Evolutionary conservation across 2,329 filamentous ascomycete species (phyloP).

Genomic region (Cladorrhinum sp.): DNA sequence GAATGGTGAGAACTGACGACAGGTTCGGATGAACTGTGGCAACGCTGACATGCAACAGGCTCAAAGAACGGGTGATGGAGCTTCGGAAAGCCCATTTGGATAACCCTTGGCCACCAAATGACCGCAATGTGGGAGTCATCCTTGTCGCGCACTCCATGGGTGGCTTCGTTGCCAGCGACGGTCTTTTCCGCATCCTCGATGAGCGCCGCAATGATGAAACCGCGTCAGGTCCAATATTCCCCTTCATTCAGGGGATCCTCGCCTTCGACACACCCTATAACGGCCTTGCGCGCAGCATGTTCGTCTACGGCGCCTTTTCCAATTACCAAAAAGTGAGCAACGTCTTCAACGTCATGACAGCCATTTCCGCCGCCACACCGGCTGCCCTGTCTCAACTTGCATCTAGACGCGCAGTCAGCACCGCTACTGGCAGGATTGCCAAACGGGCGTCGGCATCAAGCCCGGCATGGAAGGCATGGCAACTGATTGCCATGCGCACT

Average conservation of each 20-base stretch:
- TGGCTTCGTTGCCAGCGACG: conserved; percentile 81
- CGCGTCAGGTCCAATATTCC: conserved; percentile 59
- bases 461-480: conserved; percentile 53
- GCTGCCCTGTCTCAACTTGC: conserved; percentile 42
- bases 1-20: conserved; percentile 39
- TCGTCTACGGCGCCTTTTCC: conserved; percentile 58
- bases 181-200: conserved; percentile 68
- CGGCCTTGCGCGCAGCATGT: conserved; percentile 58
- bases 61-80: conserved; percentile 78
- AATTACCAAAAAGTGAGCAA: conserved; percentile 57
- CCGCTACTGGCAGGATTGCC: conserved; percentile 22
- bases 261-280: conserved; percentile 86
- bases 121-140: conserved; percentile 76
- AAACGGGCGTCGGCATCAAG: conserved; percentile 22
- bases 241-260: conserved; percentile 74
- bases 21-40: background rate
- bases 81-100: conserved; percentile 66
- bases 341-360: conserved; percentile 57
- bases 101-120: conserved; percentile 73
- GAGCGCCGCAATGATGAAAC: conserved; percentile 47
- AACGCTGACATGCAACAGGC: conserved; percentile 44
- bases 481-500: conserved; percentile 70
- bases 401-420: conserved; percentile 30
- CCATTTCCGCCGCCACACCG: conserved; percentile 50
- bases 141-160: conserved; percentile 83